Base-by-base conservation (phyloP, 352 stramenopile genomes). In the Phytophthora pisi region DNA sequence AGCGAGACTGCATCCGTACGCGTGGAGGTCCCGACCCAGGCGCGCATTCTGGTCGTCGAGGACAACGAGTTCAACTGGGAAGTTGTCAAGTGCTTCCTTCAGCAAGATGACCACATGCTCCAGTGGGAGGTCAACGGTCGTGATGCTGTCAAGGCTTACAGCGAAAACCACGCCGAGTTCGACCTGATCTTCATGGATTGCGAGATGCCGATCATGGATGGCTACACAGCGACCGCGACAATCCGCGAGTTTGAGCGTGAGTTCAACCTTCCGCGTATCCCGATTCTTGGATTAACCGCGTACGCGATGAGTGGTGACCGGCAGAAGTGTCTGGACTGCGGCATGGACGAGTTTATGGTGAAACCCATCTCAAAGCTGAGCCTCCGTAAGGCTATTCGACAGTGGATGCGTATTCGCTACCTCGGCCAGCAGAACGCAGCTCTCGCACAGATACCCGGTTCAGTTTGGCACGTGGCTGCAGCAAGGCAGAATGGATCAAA, bases 31-130 rank as follows among this genome's bases (percentile, higher is more conserved):
- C 81, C 78, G 9, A 78, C 68, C 5, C 77, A 86, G 64, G 78
- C 79, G 36, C 72, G 79, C 7, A 88, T 90, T 61, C 64, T 90
- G 28, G 81, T 90, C 24, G 79, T 87, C 0, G 81, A 90, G 56
- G 81, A 90, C 71, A 90, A 90, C 58, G 80, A 90, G 50, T 88
- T 90, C 38, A 90, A 90, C 47, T 88, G 80, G 81, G 80, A 90
- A 67, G 81, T 90, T 7, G 76, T 90, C 26, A 88, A 88, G 57
- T 87, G 79, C 43, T 89, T 87, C 61, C 66, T 90, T 9, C 79
- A 90, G 58, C 74, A 88, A 70, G 79, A 86, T 20, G 81, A 88
- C 20, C 79, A 89, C 45, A 57, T 84, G 6, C 56, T 89, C 23
- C 79, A 90, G 30, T 89, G 79, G 79, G 82, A 88, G 61, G 71